These are phyloP conservation scores for Fusarium sp. DNA, from an alignment of 2,329 filamentous ascomycete species.

Conservation along the genomic window DNA sequence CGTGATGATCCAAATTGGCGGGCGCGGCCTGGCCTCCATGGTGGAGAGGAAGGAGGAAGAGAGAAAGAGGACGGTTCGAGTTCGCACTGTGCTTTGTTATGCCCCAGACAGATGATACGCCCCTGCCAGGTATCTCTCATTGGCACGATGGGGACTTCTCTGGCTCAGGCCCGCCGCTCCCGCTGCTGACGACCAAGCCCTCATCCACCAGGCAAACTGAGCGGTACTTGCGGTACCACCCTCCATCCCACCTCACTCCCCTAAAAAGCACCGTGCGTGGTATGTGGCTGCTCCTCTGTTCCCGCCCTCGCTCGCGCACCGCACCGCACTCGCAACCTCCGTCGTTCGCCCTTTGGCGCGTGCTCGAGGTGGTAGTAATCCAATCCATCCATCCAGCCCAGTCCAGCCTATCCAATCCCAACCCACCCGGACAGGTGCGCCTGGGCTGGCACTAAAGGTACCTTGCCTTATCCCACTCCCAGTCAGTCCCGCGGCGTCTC, in stretches of 20 bases:
- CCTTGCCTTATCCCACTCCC: slow-evolving; percentile 33
- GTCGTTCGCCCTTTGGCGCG: slow-evolving; percentile 37
- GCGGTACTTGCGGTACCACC: slow-evolving; percentile 24
- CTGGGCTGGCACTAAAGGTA: slow-evolving; percentile 27
- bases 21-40: neutral
- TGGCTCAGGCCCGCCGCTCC: slow-evolving; percentile 25
- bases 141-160: slow-evolving; percentile 19
- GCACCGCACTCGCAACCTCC: slow-evolving; percentile 13
- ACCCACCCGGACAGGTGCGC: slow-evolving; percentile 31
- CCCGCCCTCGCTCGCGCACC: slow-evolving; percentile 5
- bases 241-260: slow-evolving; percentile 33
- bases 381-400: neutral
- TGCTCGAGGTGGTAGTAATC: slow-evolving; percentile 23
- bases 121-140: slow-evolving; percentile 18
- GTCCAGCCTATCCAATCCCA: slow-evolving; percentile 21
- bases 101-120: slow-evolving; percentile 4
- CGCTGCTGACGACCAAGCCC: slow-evolving; percentile 30
- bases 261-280: slow-evolving; percentile 43
- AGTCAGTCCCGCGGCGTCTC: slow-evolving; percentile 21
- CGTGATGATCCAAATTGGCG: neutral
- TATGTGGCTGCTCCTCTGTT: slow-evolving; percentile 41
- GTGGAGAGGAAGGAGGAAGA: neutral
- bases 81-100: slow-evolving; percentile 27
- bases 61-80: neutral
- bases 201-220: slow-evolving; percentile 1